Evolutionary conservation across 768 basidiomycete species (phyloP).

Genomic region (Phaeolepiota aurea): DNA sequence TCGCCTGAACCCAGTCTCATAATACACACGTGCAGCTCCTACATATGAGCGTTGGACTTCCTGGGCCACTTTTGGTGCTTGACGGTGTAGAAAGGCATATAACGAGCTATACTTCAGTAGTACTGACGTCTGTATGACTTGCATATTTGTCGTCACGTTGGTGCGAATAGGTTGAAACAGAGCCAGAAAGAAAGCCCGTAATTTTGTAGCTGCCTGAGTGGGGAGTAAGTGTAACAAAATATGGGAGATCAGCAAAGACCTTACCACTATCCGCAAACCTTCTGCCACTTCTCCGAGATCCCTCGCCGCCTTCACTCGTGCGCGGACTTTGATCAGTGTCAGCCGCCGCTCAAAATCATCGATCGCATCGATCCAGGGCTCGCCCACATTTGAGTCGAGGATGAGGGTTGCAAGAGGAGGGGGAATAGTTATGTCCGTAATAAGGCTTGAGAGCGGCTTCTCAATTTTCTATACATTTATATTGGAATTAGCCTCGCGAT

Average conservation of each 20-base stretch:
- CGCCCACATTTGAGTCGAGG: constrained; percentile 78
- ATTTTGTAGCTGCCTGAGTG: constrained; percentile 76
- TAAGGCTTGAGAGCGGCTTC: constrained; percentile 72
- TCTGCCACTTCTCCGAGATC: constrained; percentile 80
- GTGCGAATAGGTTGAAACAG: constrained; percentile 75
- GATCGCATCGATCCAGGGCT: constrained; percentile 82
- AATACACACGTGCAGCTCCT: constrained; percentile 78
- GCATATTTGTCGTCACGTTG: constrained; percentile 87
- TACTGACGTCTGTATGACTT: constrained; percentile 82
- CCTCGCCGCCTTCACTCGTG: constrained; percentile 79
- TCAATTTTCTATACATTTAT: constrained; percentile 67
- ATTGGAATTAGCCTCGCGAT: background rate
- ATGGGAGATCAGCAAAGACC: constrained; percentile 15
- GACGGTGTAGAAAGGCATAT: constrained; percentile 79
- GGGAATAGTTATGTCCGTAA: constrained; percentile 76
- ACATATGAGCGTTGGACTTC: constrained; percentile 88
- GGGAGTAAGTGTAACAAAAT: background rate
- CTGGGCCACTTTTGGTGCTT: constrained; percentile 71
- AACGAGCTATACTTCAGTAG: constrained; percentile 78
- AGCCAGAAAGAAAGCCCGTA: constrained; percentile 79
- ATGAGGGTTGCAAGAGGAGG: constrained; percentile 71
- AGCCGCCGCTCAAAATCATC: constrained; percentile 75
- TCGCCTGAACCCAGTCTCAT: constrained; percentile 90
- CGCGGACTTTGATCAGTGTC: constrained; percentile 57
- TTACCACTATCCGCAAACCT: constrained; percentile 81